Evolutionary conservation across 257 asterid genomes (phyloP).

Genomic region (Craterostigma plantagineum): DNA sequence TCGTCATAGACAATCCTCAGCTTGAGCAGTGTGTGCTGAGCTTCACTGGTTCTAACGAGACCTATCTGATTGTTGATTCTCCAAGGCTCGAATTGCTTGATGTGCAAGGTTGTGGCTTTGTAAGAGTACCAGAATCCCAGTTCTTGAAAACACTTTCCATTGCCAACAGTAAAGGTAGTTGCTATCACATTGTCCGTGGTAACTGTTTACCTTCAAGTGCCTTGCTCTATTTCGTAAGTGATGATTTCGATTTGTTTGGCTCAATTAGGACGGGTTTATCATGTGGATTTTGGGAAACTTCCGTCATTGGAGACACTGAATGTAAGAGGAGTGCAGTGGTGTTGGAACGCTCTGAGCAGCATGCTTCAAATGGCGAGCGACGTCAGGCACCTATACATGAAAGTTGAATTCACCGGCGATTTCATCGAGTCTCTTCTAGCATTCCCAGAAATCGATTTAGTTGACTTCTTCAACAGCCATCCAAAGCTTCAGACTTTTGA

Average conservation of each 20-base stretch:
- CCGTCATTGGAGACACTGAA: slow-evolving; percentile 54
- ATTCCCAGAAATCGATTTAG: slow-evolving; percentile 80
- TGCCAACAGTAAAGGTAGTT: slow-evolving; percentile 64
- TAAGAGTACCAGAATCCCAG: slow-evolving; percentile 43
- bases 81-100: slow-evolving; percentile 49
- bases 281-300: slow-evolving; percentile 69
- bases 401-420: slow-evolving; percentile 88
- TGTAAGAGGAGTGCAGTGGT: slow-evolving; percentile 86
- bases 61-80: slow-evolving; percentile 38
- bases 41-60: slow-evolving; percentile 59
- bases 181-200: neutral
- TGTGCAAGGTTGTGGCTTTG: slow-evolving; percentile 81
- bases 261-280: slow-evolving; percentile 48
- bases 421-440: slow-evolving; percentile 41
- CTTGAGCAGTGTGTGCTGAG: slow-evolving; percentile 69
- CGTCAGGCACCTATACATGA: slow-evolving; percentile 84
- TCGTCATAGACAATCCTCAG: slow-evolving; percentile 40
- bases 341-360: slow-evolving; percentile 71
- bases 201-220: neutral
- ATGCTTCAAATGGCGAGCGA: slow-evolving; percentile 75
- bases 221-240: neutral
- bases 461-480: slow-evolving; percentile 83
- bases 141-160: slow-evolving; percentile 47
- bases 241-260: slow-evolving; percentile 3
- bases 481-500: slow-evolving; percentile 69